A percentile compares a stretch with the other conserved stretches of the same genome.
phyloP scores from a whole-genome alignment of 2,329 filamentous ascomycete species.

The Ramularia endophylla region DNA sequence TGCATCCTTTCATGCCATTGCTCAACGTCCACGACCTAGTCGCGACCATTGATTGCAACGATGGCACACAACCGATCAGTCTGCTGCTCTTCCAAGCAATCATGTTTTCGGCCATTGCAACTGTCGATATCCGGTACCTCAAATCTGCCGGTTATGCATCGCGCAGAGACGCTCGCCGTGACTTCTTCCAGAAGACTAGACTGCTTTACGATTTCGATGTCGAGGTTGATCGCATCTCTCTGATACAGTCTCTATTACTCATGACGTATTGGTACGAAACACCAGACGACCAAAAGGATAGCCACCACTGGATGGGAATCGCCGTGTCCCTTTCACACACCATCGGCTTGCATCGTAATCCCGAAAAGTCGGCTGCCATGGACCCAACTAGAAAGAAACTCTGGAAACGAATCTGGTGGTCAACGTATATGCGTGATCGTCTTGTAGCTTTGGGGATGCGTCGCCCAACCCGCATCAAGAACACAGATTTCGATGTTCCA shows the following conservation, averaged over 20 bases:
- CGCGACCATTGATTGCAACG: conserved; percentile 55
- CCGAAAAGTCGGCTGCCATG: conserved; percentile 66
- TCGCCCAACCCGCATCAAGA: conserved; percentile 84
- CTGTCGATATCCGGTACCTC: conserved; percentile 73
- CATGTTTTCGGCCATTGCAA: conserved; percentile 89
- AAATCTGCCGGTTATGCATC: conserved; percentile 69
- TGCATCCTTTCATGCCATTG: conserved; percentile 90
- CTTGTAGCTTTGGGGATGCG: conserved; percentile 91
- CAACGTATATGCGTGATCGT: conserved; percentile 89
- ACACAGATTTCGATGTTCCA: conserved; percentile 87
- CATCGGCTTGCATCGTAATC: conserved; percentile 86
- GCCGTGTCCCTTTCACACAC: conserved; percentile 89
- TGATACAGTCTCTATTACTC: conserved; percentile 81
- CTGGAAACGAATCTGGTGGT: conserved; percentile 98
- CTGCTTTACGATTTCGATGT: conserved; percentile 94
- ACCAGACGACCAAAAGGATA: conserved; percentile 94
- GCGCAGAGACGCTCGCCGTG: conserved; percentile 75
- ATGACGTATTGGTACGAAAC: conserved; percentile 99
- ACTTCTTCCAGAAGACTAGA: conserved; percentile 83
- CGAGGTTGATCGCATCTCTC: conserved; percentile 78
- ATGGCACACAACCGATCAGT: conserved; percentile 68
- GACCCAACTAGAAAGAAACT: conserved; percentile 66
- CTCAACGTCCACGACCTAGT: conserved; percentile 62
- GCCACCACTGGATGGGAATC: conserved; percentile 98
- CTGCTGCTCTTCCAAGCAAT: conserved; percentile 87